These are phyloP conservation scores for Colletotrichum sp. DNA, from an alignment of 2,329 filamentous ascomycete genomes.

Conservation along the genomic window DNA sequence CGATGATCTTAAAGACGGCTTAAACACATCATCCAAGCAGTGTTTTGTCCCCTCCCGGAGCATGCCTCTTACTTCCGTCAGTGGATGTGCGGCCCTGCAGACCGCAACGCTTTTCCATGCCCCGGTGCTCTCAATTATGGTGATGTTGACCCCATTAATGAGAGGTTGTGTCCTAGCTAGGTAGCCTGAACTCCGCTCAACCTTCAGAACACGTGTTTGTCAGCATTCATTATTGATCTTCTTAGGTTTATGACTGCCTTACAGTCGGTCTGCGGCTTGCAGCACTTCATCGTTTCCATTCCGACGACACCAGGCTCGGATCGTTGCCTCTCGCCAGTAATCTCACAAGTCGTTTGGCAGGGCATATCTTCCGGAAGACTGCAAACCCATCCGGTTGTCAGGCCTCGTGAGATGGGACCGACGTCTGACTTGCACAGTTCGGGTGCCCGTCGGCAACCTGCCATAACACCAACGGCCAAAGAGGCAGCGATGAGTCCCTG, in stretches of 20 bases:
- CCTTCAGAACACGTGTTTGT: not conserved
- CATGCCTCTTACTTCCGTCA: not conserved
- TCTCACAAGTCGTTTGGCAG: not conserved
- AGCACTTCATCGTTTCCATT: not conserved
- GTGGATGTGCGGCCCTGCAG: not conserved
- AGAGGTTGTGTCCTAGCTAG: not conserved
- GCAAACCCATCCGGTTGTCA: not conserved
- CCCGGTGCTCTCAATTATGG: not conserved
- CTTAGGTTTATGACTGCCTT: not conserved
- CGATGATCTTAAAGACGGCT: not conserved
- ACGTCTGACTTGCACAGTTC: not conserved
- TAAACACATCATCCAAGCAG: not conserved
- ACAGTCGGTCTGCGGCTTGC: not conserved
- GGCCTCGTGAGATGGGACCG: not conserved
- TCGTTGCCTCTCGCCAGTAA: not conserved
- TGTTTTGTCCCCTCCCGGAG: not conserved
- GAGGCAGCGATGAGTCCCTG: not conserved
- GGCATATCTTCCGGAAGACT: not conserved
- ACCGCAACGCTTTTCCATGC: not conserved
- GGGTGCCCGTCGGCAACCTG: not conserved
- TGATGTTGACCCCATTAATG: not conserved
- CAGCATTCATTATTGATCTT: not conserved
- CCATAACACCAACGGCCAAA: not conserved
- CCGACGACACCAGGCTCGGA: not conserved
- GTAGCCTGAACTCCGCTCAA: not conserved